phyloP scores from a whole-genome alignment of 345 rosid species.

The Camelina hispida region DNA sequence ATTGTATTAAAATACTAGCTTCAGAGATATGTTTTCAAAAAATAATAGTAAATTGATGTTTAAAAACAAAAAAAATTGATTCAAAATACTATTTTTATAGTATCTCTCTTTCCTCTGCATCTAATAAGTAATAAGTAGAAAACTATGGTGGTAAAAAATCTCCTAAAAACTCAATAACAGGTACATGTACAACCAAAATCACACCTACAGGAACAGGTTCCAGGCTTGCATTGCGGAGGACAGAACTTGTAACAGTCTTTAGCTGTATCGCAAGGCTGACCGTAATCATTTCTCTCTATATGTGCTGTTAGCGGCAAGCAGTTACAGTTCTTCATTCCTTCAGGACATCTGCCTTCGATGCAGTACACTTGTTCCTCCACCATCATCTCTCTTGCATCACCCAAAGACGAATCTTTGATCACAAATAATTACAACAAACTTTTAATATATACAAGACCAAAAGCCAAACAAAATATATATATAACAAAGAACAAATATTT shows the following conservation, averaged over 20 bases:
- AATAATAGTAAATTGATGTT: not conserved
- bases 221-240: constrained; percentile 3
- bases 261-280: not conserved
- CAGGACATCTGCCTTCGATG: not conserved
- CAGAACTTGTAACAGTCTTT: constrained; percentile 13
- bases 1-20: constrained; percentile 19
- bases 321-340: constrained; percentile 11
- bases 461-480: not conserved
- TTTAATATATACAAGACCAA: constrained; percentile 1
- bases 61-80: not conserved
- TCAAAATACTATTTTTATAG: not conserved
- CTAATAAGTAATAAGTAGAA: too few relatives aligned
- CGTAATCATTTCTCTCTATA: not conserved
- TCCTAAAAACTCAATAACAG: not conserved
- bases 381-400: constrained; percentile 32
- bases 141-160: not conserved
- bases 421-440: constrained; percentile 15
- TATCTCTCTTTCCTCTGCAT: not conserved
- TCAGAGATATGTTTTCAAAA: constrained; percentile 5
- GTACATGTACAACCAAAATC: constrained; percentile 5
- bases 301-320: not conserved
- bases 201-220: constrained; percentile 17
- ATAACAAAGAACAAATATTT: not conserved
- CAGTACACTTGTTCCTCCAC: constrained; percentile 13
- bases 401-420: constrained; percentile 24